Percentiles rank a stretch among this genome's conserved stretches.
Evolutionary conservation across 83 land plant genomes (phyloP).

Genomic region (Diphasiastrum complanatum): DNA sequence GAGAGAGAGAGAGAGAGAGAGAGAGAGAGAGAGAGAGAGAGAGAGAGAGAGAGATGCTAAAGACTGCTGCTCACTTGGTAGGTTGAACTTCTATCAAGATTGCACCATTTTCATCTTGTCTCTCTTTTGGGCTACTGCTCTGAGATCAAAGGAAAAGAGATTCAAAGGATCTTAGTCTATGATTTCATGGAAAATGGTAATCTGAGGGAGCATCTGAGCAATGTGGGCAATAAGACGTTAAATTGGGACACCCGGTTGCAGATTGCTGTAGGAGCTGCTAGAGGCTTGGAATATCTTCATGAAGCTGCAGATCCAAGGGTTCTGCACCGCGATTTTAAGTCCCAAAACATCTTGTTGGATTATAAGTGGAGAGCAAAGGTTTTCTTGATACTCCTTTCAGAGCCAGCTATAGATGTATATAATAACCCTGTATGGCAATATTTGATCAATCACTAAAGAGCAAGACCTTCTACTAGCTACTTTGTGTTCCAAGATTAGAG

Average conservation of each 20-base stretch:
- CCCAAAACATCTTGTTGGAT: constrained; percentile 71
- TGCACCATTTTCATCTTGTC: constrained; percentile 68
- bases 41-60: neutral
- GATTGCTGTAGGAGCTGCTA: constrained; percentile 80
- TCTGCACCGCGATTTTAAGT: constrained; percentile 73
- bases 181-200: constrained; percentile 71
- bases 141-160: constrained; percentile 39
- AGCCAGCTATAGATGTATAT: neutral
- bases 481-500: too few species aligned
- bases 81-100: constrained; percentile 66
- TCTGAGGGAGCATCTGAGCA: constrained; percentile 52
- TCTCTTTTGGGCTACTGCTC: constrained; percentile 66
- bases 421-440: neutral
- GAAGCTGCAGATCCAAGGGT: constrained; percentile 78
- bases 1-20: too few species aligned
- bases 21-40: too few species aligned
- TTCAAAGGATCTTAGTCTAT: constrained; percentile 56
- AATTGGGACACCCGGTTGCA: constrained; percentile 53
- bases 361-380: constrained; percentile 61
- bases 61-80: constrained; percentile 11
- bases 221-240: constrained; percentile 33
- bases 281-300: constrained; percentile 77
- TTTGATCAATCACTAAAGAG: too few species aligned
- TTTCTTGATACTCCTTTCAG: neutral
- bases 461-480: too few species aligned